phyloP scores from a whole-genome alignment of 495 filamentous ascomycete species.

The Aspergillus avenaceus region DNA sequence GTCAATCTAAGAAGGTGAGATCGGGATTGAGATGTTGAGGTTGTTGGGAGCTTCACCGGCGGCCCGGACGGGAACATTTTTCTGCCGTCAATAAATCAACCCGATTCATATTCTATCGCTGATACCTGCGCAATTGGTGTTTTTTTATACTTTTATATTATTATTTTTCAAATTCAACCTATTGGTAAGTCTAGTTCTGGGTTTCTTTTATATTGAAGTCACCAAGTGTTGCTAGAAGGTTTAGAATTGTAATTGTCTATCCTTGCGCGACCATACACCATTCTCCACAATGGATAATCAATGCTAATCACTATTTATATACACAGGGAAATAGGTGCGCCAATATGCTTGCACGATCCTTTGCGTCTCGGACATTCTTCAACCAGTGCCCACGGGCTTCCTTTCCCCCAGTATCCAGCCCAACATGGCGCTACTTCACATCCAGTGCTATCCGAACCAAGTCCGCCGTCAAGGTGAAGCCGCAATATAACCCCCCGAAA shows the following conservation, averaged over 20 bases:
- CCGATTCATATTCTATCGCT: conserved; percentile 8
- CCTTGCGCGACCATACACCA: neutral
- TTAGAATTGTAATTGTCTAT: neutral
- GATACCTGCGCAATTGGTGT: neutral
- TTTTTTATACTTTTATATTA: neutral
- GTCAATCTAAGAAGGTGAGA: conserved; percentile 11
- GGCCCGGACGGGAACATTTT: conserved; percentile 46
- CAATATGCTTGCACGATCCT: conserved; percentile 31
- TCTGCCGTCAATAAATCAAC: conserved; percentile 33
- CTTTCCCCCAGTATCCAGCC: conserved; percentile 5
- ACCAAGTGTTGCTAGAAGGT: no score
- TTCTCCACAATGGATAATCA: neutral
- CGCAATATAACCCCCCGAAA: conserved; percentile 8
- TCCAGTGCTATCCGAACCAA: conserved; percentile 25
- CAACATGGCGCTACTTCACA: conserved; percentile 33
- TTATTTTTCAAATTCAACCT: neutral
- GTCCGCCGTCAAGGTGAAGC: conserved; percentile 14
- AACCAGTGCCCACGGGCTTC: conserved; percentile 22
- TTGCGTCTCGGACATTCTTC: conserved; percentile 25
- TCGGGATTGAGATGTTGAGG: conserved; percentile 32
- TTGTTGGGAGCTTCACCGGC: conserved; percentile 44
- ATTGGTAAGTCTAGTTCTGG: neutral
- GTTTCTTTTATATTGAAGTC: no score
- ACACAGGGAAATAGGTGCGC: conserved; percentile 5
- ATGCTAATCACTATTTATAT: neutral